These are phyloP conservation scores for Thalia dealbata DNA, from an alignment of 176 grass and related monocot genomes.

Conservation along the genomic window DNA sequence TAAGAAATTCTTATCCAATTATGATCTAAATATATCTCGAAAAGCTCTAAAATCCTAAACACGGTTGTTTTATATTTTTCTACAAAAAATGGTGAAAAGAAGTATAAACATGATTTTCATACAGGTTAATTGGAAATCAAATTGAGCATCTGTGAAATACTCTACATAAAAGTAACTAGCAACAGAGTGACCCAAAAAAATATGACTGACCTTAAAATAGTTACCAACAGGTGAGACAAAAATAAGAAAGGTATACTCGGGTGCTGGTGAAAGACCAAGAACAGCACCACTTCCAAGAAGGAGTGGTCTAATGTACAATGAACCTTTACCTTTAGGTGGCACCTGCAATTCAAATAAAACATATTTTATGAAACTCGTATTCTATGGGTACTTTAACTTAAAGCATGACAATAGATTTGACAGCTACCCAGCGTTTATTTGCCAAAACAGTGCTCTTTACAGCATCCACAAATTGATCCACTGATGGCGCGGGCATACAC, in stretches of 20 bases:
- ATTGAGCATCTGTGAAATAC: not conserved
- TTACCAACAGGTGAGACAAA: constrained; percentile 95
- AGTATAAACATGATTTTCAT: too few relatives aligned
- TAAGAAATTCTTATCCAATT: not conserved
- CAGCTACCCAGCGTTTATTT: constrained; percentile 76
- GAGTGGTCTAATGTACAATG: constrained; percentile 80
- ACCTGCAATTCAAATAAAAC: constrained; percentile 28
- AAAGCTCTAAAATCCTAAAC: too few relatives aligned
- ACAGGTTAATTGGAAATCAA: not conserved
- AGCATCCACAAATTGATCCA: constrained; percentile 75
- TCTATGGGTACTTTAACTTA: constrained; percentile 1
- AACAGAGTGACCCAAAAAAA: not conserved
- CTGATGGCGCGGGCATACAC: constrained; percentile 75
- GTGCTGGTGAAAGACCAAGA: constrained; percentile 83
- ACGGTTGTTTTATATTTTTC: too few relatives aligned
- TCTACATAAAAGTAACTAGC: not conserved
- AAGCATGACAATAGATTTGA: constrained; percentile 4
- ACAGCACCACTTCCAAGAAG: constrained; percentile 79
- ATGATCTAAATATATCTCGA: not conserved
- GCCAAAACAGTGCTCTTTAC: constrained; percentile 79
- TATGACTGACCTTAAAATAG: constrained; percentile 74
- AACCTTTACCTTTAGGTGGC: constrained; percentile 86
- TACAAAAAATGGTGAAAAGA: not conserved
- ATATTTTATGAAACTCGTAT: not conserved
- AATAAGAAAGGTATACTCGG: constrained; percentile 91